These are phyloP conservation scores for Asterionellopsis glacialis DNA, from an alignment of 108 stramenopile species.

Conservation along the genomic window DNA sequence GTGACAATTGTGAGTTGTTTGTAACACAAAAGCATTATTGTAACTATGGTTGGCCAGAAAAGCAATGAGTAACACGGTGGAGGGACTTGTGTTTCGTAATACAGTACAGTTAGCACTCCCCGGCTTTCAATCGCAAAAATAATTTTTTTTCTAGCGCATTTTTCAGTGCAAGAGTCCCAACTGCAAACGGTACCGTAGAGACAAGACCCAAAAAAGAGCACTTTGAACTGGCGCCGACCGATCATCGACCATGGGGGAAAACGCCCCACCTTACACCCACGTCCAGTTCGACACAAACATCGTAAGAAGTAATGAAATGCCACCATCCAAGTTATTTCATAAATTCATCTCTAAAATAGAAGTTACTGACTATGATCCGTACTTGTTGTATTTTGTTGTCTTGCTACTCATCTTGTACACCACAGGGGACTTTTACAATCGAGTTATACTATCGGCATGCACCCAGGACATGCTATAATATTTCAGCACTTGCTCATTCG, in stretches of 20 bases:
- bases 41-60: too few species aligned
- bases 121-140: too few species aligned
- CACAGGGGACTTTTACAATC: conserved; percentile 62
- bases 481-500: conserved; percentile 79
- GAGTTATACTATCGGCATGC: conserved; percentile 78
- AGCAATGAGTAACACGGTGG: too few species aligned
- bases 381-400: background rate
- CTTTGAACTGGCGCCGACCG: too few species aligned
- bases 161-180: too few species aligned
- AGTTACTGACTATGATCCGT: background rate
- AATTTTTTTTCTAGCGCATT: too few species aligned
- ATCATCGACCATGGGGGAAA: conserved; percentile 2
- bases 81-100: too few species aligned
- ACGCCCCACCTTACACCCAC: conserved; percentile 4
- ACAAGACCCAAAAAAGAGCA: too few species aligned
- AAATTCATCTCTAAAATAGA: background rate
- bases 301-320: background rate
- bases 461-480: conserved; percentile 77
- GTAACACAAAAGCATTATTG: too few species aligned
- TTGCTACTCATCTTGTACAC: background rate
- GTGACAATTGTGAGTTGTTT: too few species aligned
- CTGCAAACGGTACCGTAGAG: too few species aligned
- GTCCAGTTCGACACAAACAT: conserved; percentile 12
- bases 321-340: background rate
- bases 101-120: too few species aligned